Base-by-base conservation (phyloP, 176 grass and related monocot species). In the Avena eriantha region DNA sequence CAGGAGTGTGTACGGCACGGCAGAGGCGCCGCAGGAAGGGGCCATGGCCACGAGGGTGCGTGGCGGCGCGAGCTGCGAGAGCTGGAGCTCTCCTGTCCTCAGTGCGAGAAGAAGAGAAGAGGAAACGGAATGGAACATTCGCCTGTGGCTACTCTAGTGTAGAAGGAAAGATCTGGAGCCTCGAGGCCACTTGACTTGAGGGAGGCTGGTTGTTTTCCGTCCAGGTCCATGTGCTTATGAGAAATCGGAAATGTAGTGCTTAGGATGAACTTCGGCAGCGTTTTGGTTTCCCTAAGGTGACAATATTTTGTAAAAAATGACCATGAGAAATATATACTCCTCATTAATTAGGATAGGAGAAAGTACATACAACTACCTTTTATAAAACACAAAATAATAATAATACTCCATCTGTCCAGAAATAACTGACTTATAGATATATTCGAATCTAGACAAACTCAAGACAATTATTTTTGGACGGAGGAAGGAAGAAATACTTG, bases 1-100 rank as follows among this genome's bases (percentile, higher is more conserved):
- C 10, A 99, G 80, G 10, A 99, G 94, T 7, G 94, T 99, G 92
- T 92, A 99, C 15, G 94, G 90, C 5, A 88, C 88, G 33, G 73
- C 47, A 53, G 77, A 53, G 59, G 83, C 83, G 73, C 77, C 86
- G 35, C 87, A 65, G 55, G 86, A 68, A 63, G 67, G 18, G 69
- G 6, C 85, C 88, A 67, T 82, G 81, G 70, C 34, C 12, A 11
- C 45, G 8, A n/a, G 4, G 48, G 2, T 48, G 77, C 3, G 4
- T 2, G 46, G 64, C 19, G 55, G n/a, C 35, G 31, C 10, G 64
- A 63, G 78, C 58, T 46, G 76, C 19, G 33, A 22, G 54, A 81
- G 89, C 61, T 81, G 8, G 61, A 85, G 82, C 71, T 72, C 69
- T 68, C 16, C 16, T 53, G 45, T 73, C 24, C 43, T 14, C 41